Percentiles rank a stretch among this genome's conserved stretches.
phyloP scores from a whole-genome alignment of 169 alveolate genomes.

The Nephromyces sp. region DNA sequence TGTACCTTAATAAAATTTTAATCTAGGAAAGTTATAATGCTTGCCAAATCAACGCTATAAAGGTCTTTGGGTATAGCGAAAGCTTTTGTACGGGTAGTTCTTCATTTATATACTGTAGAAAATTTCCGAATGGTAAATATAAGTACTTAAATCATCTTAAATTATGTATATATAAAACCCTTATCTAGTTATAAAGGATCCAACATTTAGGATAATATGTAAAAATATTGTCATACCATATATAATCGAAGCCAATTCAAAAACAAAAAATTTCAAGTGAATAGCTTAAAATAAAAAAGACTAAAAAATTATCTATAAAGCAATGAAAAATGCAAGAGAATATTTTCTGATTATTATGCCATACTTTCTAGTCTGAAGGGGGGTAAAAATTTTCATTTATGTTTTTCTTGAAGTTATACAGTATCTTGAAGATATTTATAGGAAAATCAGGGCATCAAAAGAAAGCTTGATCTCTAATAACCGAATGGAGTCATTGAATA shows the following conservation, averaged over 20 bases:
- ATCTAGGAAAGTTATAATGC: not conserved
- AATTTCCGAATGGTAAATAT: not conserved
- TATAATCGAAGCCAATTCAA: slow-evolving; percentile 15
- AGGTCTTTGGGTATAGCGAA: too few relatives aligned
- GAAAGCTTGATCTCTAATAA: not conserved
- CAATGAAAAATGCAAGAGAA: not conserved
- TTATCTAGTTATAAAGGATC: slow-evolving; percentile 25
- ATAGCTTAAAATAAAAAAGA: too few relatives aligned
- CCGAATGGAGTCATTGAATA: not conserved
- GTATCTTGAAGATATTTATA: not conserved
- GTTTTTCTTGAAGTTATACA: not conserved
- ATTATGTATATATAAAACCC: not conserved
- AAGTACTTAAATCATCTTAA: not conserved
- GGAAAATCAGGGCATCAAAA: not conserved
- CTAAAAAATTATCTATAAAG: too few relatives aligned
- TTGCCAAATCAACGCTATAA: not conserved
- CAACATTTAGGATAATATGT: slow-evolving; percentile 21
- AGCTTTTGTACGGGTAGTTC: not conserved
- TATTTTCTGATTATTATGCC: not conserved
- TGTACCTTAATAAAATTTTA: too few relatives aligned
- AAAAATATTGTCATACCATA: slow-evolving; percentile 26
- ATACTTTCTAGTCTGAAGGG: not conserved
- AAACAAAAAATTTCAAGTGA: too few relatives aligned
- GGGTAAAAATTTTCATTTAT: not conserved
- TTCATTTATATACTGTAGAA: not conserved